phyloP scores from a whole-genome alignment of 176 grass and related monocot species.

The Oryza officinalis region DNA sequence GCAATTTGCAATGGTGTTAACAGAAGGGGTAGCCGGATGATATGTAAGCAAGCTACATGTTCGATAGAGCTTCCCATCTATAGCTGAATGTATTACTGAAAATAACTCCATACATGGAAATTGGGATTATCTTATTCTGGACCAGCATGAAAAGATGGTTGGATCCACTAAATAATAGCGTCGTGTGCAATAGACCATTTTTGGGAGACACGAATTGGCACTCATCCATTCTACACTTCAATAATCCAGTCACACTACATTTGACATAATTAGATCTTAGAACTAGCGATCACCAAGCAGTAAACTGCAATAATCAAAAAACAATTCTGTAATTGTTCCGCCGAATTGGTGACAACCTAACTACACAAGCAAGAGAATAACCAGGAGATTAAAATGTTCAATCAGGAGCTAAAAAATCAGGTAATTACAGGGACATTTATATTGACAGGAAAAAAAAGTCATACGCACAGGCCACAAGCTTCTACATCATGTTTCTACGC shows the following conservation, averaged over 20 bases:
- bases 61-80: neutral
- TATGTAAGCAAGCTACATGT: conserved; percentile 2
- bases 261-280: neutral
- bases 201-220: neutral
- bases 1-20: neutral
- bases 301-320: neutral
- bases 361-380: neutral
- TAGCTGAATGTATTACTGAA: neutral
- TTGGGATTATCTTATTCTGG: neutral
- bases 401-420: neutral
- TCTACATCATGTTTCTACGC: no score
- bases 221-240: neutral
- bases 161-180: neutral
- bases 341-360: neutral
- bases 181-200: neutral
- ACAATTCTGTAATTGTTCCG: neutral
- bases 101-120: neutral
- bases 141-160: conserved; percentile 4
- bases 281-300: neutral
- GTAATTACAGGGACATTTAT: neutral
- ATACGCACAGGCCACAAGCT: no score
- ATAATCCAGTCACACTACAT: conserved; percentile 12
- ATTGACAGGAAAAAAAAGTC: neutral
- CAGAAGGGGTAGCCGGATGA: neutral
- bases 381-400: neutral